phyloP scores from a whole-genome alignment of 192 early-diverging fungal species.

The Phycomyces blakesleeanus region DNA sequence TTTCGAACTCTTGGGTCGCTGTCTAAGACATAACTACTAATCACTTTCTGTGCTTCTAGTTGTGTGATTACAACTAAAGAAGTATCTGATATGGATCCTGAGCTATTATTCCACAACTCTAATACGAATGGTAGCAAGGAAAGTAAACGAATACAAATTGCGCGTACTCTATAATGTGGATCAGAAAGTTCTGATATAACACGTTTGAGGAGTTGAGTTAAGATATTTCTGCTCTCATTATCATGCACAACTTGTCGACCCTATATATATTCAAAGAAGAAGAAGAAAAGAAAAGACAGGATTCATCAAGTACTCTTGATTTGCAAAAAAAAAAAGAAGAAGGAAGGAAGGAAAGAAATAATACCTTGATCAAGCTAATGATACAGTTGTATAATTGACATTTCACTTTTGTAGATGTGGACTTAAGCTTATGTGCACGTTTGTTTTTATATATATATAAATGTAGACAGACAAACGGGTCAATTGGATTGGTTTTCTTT shows the following conservation, averaged over 20 bases:
- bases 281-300: background rate
- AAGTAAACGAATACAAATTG: constrained; percentile 41
- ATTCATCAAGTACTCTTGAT: background rate
- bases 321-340: background rate
- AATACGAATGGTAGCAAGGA: constrained; percentile 39
- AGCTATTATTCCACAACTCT: constrained; percentile 2
- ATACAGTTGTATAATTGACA: constrained; percentile 23
- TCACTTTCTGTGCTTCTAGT: constrained; percentile 43
- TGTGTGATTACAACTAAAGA: constrained; percentile 14
- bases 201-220: constrained; percentile 31
- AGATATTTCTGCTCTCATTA: constrained; percentile 11
- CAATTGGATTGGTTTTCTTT: background rate
- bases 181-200: constrained; percentile 41
- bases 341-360: background rate
- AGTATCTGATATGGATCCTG: background rate
- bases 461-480: too few species aligned
- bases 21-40: constrained; percentile 47
- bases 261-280: constrained; percentile 1
- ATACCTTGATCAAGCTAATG: constrained; percentile 13
- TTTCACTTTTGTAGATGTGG: constrained; percentile 25
- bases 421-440: constrained; percentile 15
- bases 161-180: constrained; percentile 46
- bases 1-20: constrained; percentile 50
- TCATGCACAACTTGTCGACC: constrained; percentile 6
- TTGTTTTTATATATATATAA: too few species aligned